Base-by-base conservation (phyloP, 352 stramenopile species). In the Phytophthora crassamura region DNA sequence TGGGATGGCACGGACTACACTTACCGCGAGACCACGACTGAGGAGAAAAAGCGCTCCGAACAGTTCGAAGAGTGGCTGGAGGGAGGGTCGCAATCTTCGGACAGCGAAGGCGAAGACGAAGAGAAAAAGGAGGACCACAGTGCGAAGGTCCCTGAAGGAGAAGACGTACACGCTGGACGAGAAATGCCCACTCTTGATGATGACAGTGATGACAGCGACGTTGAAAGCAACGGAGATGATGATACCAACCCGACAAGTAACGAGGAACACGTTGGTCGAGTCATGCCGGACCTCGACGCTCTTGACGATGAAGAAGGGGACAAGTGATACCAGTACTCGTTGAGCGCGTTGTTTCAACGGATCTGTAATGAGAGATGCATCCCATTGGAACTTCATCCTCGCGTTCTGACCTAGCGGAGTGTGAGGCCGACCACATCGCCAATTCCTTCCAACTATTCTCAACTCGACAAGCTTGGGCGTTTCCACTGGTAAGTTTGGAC, bases 1-100 rank as follows among this genome's bases (percentile, higher is more conserved):
- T 99, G 95, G 95, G 95, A 99, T 72, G 95, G 95, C 32, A 97
- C 95, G 4, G 89, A 99, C 65, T 99, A 98, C 72, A 98, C 93
- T 18, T 72, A 96, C 36, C 69, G 72, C 20, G 79, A 93, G 59
- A 90, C 86, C 54, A 81, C 88, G 35, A 79, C 89, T 9, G 85
- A 93, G 46, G 80, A 94, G 67, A 78, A 96, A 34, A 75, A 95
- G 56, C 84, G 96, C 40, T 78, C 95, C 1, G 91, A 98, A 33
- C 88, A 97, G 55, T 99, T 99, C 80, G 85, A 96, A 35, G 83
- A 96, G 66, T 99, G 96, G 96, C 76, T 99, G 16, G 93, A 98
- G 47, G 80, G 92, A 64, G 85, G 80, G 5, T 91, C 83, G 0
- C 87, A 78, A 2, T 84, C 74, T 4, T 80, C 82, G 30, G 79